phyloP scores from a whole-genome alignment of 129 eudicot genomes.

The Apium graveolens region DNA sequence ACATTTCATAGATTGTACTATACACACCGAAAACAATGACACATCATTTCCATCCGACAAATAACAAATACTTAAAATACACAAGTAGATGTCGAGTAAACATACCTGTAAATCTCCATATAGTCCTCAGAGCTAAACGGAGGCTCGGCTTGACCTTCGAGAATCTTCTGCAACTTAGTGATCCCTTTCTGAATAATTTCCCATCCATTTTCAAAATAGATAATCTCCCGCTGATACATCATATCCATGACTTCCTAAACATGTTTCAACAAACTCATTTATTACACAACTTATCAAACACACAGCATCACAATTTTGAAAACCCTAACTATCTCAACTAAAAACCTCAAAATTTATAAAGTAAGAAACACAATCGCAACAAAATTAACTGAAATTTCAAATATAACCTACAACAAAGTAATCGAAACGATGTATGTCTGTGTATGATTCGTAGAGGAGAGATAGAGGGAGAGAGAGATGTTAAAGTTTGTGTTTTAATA shows the following conservation, averaged over 20 bases:
- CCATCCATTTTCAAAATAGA: conserved; percentile 93
- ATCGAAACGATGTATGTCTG: not conserved
- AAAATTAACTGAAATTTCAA: too few species aligned
- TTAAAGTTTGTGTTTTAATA: too few species aligned
- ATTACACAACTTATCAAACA: not conserved
- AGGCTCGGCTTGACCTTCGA: conserved; percentile 88
- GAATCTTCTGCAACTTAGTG: conserved; percentile 67
- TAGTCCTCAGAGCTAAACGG: too few species aligned
- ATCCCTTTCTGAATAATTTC: conserved; percentile 92
- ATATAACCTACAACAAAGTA: not conserved
- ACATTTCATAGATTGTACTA: too few species aligned
- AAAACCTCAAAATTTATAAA: not conserved
- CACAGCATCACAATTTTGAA: not conserved
- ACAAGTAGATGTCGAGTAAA: not conserved
- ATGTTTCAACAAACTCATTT: not conserved
- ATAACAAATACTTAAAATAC: not conserved
- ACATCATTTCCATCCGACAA: not conserved
- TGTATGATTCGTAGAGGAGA: too few species aligned
- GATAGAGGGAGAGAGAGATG: too few species aligned
- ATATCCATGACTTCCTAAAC: conserved; percentile 10
- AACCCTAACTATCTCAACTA: not conserved
- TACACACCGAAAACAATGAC: too few species aligned
- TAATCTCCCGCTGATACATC: conserved; percentile 68
- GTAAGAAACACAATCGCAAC: too few species aligned
- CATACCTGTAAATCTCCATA: conserved; percentile 93